phyloP scores from a whole-genome alignment of 2,329 filamentous ascomycete species.

The Penicillium brasilianum region DNA sequence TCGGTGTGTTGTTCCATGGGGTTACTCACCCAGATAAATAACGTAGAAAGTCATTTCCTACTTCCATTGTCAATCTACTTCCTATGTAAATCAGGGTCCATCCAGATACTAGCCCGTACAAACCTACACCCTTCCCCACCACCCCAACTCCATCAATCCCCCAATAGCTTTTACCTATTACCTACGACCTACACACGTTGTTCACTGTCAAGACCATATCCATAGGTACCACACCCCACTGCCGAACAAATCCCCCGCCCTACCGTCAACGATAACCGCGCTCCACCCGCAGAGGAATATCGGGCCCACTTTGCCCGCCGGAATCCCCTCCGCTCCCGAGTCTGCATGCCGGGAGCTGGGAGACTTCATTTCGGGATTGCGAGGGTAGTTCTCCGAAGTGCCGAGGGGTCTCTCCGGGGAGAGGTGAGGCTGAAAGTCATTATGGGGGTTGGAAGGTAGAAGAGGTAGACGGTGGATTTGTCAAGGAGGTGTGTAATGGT shows the following conservation, averaged over 20 bases:
- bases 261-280: conserved; percentile 14
- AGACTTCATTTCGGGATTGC: not conserved
- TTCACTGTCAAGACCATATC: not conserved
- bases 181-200: too few relatives aligned
- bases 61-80: too few relatives aligned
- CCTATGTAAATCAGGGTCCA: too few relatives aligned
- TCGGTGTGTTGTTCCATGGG: too few relatives aligned
- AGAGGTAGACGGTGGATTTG: not conserved
- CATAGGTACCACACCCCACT: conserved; percentile 2
- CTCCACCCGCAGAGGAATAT: not conserved
- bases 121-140: too few relatives aligned
- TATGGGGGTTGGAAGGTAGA: not conserved
- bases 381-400: conserved; percentile 9
- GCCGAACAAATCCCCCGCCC: conserved; percentile 18
- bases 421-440: not conserved
- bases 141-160: too few relatives aligned
- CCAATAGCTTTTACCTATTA: too few relatives aligned
- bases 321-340: conserved; percentile 20
- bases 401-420: conserved; percentile 23
- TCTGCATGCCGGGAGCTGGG: conserved; percentile 14
- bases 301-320: conserved; percentile 16
- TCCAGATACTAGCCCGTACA: too few relatives aligned
- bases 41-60: too few relatives aligned
- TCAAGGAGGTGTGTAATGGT: not conserved
- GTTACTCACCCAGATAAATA: too few relatives aligned